Base-by-base conservation (phyloP, 192 early-diverging fungal genomes). In the Gryganskiella cystojenkinii region DNA sequence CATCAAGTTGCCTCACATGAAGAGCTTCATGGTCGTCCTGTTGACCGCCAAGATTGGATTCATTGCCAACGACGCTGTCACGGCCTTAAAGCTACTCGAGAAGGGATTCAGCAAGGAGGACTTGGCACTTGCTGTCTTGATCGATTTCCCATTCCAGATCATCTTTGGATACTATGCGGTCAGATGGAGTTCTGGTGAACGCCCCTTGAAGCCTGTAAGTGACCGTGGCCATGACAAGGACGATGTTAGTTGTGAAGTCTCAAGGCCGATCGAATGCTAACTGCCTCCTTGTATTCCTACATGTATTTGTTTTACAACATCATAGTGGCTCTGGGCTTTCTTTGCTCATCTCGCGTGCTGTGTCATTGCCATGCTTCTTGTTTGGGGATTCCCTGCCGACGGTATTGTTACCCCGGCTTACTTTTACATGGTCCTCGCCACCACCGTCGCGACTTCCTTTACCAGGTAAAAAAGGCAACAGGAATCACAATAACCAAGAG, bases 161-260 rank as follows among this genome's bases (percentile, higher is more conserved):
- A 80, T 97, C 54, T 96, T 99, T 87, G 98, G 98, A 14, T 98
- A 98, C 79, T 97, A 96, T 78, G 96, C 96, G 0, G 98, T 95
- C 9, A 92, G 92, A 57, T 99, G 96, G 98, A 96, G 94, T 65
- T 89, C 83, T 64, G 98, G 98, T 8, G 71, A 80, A 17, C 83
- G 91, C 27, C 95, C 96, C 6, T 82, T 98, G 61, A 88, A 83
- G n/a, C 96, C 97, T 20, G 92, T 93, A 82, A 79, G 80, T 73
- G 37, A 40, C 13, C 37, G 13, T 40, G 5, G 37, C 5, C 37
- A 40, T 5, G 13, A 13, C 37, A 40, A 40, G 37, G 37, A 40
- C 7, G 13, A 5, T 40, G 13, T 40, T 40, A 13, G 5, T 40
- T 13, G 13, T 40, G 37, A 13, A 9, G 37, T 40, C 13, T 55